Percentiles rank a stretch among this genome's conserved stretches.
Evolutionary conservation across 1,139 yeast species (phyloP).

Genomic region (Pichia cactophila): DNA sequence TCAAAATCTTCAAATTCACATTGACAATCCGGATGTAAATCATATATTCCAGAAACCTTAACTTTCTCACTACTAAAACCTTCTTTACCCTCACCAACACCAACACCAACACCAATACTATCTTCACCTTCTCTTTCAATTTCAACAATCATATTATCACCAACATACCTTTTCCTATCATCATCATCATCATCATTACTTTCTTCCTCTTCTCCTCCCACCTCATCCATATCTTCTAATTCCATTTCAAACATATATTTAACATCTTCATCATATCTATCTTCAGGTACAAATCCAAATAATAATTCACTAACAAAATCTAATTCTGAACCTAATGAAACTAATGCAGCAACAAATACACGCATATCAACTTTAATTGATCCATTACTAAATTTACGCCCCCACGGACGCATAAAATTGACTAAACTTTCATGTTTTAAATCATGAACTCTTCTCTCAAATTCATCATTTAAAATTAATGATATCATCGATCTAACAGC

Average conservation of each 20-base stretch:
- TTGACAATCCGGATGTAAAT: constrained; percentile 25
- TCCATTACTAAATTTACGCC: constrained; percentile 49
- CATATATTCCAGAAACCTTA: constrained; percentile 12
- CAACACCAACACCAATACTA: neutral
- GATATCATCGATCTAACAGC: constrained; percentile 58
- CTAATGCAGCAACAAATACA: constrained; percentile 37
- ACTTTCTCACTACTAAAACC: constrained; percentile 1
- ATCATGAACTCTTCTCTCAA: constrained; percentile 38
- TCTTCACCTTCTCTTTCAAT: constrained; percentile 8
- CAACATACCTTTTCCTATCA: constrained; percentile 11
- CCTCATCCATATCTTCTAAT: constrained; percentile 28
- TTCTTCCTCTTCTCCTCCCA: constrained; percentile 27
- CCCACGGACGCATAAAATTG: constrained; percentile 55
- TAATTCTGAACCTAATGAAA: constrained; percentile 37
- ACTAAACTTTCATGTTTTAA: constrained; percentile 46
- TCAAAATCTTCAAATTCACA: constrained; percentile 22
- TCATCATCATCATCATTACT: constrained; percentile 10
- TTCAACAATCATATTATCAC: constrained; percentile 7
- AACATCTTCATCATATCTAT: constrained; percentile 66
- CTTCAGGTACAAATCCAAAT: constrained; percentile 54
- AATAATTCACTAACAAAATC: constrained; percentile 47
- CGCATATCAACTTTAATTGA: constrained; percentile 51
- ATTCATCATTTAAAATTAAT: constrained; percentile 44
- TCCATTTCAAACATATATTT: constrained; percentile 64
- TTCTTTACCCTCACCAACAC: constrained; percentile 4